Base-by-base conservation (phyloP, 1,284 basidiomycete genomes). In the Moesziomyces sp. region DNA sequence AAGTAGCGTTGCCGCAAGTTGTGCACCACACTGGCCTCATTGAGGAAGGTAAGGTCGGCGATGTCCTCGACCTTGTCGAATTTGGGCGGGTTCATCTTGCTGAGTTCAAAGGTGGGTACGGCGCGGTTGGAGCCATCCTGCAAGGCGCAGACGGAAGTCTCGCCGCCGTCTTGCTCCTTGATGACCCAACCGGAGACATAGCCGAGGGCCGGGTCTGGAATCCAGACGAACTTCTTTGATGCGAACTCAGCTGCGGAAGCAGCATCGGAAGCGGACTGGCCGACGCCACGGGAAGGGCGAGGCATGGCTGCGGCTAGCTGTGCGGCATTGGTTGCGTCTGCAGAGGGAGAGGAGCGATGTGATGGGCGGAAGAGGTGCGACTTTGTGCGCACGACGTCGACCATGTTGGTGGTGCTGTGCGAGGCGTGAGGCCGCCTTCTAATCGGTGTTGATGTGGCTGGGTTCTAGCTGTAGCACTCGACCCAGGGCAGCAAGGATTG, bases 21-120 rank as follows among this genome's bases (percentile, higher is more conserved):
- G 84, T 99, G 94, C 24, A 99, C 95, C 30, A 99, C 97, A 78
- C 93, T 95, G 11, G 97, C 95, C 88, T 99, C 97, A 84, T 99
- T 99, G 67, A 99, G 87, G 85, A 95, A 97, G 1, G 97, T 99
- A 70, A 99, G 88, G 85, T 99, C 95, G 47, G 97, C 97, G 79
- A 99, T 99, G 85, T 99, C 97, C 76, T 96, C 94, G 3, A 94
- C 95, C 49, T 93, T 90, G 86, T 99, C 95, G 84, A 99, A 99
- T 86, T 97, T 97, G 46, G 96, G 96, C 14, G 96, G 97, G 82
- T 99, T 99, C 82, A 86, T 84, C 64, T 82, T 80, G 65, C 77
- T 80, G 52, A 84, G 72, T 40, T 80, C 75, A 33, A 68, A 62
- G 19, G 78, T 81, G 13, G 82, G 76, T 26, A 83, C 71, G 18